Percentiles rank a stretch among this genome's conserved stretches.
These are phyloP conservation scores for Chaetomiaceae sp. DNA, from an alignment of 2,329 filamentous ascomycete genomes.

Conservation along the genomic window DNA sequence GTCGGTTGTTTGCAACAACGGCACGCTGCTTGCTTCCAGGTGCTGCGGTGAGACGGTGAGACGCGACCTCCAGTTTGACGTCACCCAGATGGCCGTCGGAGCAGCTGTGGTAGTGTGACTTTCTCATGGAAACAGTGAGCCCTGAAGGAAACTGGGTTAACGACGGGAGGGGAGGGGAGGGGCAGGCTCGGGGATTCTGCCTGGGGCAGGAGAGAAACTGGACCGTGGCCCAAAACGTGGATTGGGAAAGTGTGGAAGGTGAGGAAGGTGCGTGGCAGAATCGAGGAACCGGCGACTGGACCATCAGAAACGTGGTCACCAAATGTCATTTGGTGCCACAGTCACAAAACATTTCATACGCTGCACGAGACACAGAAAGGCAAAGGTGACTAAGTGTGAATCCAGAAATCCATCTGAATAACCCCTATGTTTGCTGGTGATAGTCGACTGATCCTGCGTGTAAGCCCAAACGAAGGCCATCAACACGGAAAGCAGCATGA, in stretches of 20 bases:
- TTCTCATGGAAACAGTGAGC: not conserved
- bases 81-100: not conserved
- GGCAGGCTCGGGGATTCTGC: not conserved
- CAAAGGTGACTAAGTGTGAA: too few species aligned
- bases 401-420: too few species aligned
- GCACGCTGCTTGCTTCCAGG: slow-evolving; percentile 17
- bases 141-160: not conserved
- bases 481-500: slow-evolving; percentile 11
- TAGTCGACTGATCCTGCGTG: not conserved
- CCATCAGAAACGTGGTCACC: not conserved
- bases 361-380: slow-evolving; percentile 4
- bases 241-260: not conserved
- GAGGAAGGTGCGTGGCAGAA: not conserved
- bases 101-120: not conserved
- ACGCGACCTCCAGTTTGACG: slow-evolving; percentile 16
- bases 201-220: too few species aligned
- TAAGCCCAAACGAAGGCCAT: slow-evolving; percentile 4
- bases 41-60: slow-evolving; percentile 9
- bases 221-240: too few species aligned
- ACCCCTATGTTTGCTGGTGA: not conserved
- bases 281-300: not conserved
- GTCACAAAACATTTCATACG: not conserved
- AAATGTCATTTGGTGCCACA: slow-evolving; percentile 1
- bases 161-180: not conserved
- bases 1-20: slow-evolving; percentile 11